These are phyloP conservation scores for Pythium brachiatum DNA, from an alignment of 352 stramenopile species.

Conservation along the genomic window DNA sequence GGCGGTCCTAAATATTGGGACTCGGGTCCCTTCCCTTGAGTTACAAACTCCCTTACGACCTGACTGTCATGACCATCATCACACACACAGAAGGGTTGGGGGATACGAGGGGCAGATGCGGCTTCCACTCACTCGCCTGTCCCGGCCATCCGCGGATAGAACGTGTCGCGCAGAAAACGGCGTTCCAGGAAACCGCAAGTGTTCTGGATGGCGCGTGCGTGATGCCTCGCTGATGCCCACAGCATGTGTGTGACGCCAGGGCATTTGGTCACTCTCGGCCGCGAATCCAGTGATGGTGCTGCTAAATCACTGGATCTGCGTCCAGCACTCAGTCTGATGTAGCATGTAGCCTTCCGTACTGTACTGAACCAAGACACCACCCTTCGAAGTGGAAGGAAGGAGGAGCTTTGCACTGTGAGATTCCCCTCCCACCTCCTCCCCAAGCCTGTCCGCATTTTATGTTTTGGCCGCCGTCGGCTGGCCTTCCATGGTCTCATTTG, in stretches of 20 bases:
- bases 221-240: not conserved
- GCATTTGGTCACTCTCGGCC: not conserved
- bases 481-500: slow-evolving; percentile 12
- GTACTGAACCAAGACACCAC: not conserved
- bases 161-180: not conserved
- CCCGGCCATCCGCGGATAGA: not conserved
- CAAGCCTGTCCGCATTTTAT: not conserved
- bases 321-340: too few relatives aligned
- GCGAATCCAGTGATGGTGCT: not conserved
- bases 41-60: too few relatives aligned
- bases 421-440: not conserved
- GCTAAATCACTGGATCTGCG: too few relatives aligned
- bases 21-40: too few relatives aligned
- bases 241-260: not conserved
- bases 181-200: not conserved
- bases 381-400: not conserved
- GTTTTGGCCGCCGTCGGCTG: not conserved
- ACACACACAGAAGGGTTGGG: not conserved
- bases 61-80: too few relatives aligned
- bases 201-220: not conserved
- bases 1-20: too few relatives aligned
- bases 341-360: too few relatives aligned
- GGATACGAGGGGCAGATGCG: too few relatives aligned
- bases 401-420: not conserved
- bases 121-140: not conserved